Evolutionary conservation across 164 flowering plant genomes (phyloP), one percentile per base, ranked within the genome.

Genomic region (Vitis riparia): DNA sequence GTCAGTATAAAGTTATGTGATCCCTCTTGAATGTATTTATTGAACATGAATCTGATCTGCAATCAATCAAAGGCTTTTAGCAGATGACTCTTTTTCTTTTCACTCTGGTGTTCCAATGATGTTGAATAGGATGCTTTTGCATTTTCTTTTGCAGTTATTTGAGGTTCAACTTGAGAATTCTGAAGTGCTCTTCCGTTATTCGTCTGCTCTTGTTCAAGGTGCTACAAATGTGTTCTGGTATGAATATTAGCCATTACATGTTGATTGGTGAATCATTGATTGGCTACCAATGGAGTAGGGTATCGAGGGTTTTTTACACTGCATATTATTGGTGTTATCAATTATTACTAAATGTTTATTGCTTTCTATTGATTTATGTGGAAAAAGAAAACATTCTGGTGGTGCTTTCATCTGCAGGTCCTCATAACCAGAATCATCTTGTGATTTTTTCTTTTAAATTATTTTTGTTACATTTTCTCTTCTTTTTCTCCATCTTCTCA

Each of bases 141-240:
- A 51, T 68, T 51, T 19, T 62, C 23, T 73, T 47, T 68, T 83
- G 85, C 90, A 96, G 99, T 75, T 96, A 23, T 91, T 96, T 84
- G 98, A 96, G 83, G 91, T 85, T 79, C 87, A 89, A 76, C 78
- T 87, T 71, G 92, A 91, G 55, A 86, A 80, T 79, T 59, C 91
- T 62, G 99, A 90, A 59, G 86, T 84, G 47, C 91, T 81, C 55
- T 86, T 91, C n/a, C 94, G 98, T 17, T 91, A 88, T 73, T 91
- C 99, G 48, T 93, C 92, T 64, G 99, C 99, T 50, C 95, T 96
- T 77, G 97, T 91, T 72, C 91, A 96, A 84, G 99, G 99, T 74
- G 93, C 98, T 71, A 81, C 92, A 75, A 90, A 90, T 83, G 89
- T 91, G 68, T 96, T 96, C 91, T 96, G 99, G 99, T 96, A 93